Evolutionary conservation across 352 stramenopile species (phyloP).

Genomic region (Pythium vanterpoolii): DNA sequence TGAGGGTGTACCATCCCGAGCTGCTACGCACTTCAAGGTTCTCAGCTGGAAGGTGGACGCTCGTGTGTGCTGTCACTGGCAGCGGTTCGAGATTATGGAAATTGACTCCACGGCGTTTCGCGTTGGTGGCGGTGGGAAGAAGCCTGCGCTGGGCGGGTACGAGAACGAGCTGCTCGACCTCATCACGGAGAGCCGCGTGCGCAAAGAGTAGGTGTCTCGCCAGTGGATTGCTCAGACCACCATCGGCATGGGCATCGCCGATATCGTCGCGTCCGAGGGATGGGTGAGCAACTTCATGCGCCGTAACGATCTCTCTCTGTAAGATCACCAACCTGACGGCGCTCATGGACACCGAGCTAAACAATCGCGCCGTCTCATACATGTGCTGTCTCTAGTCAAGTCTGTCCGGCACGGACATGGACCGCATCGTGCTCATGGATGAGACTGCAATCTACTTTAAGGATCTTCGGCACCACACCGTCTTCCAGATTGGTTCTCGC

Average conservation of each 20-base stretch:
- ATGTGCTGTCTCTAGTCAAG: neutral
- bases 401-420: neutral
- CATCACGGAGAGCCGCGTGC: neutral
- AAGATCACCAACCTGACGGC: neutral
- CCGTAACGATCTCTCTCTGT: neutral
- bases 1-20: neutral
- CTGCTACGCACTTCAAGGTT: neutral
- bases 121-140: slow-evolving; percentile 41
- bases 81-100: neutral
- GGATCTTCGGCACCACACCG: neutral
- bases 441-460: neutral
- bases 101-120: neutral
- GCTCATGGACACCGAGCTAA: neutral
- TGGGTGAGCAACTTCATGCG: neutral
- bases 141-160: slow-evolving; percentile 43
- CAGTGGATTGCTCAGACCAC: slow-evolving; percentile 18
- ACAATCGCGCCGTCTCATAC: neutral
- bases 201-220: neutral
- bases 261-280: neutral
- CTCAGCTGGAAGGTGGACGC: slow-evolving; percentile 17
- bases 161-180: neutral
- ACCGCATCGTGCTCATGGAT: neutral
- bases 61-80: neutral
- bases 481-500: neutral
- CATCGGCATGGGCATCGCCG: too few relatives aligned